Percentiles rank a stretch among this genome's conserved stretches.
Conservation (phyloP, 1,284 basidiomycete species). For the Hypsizygus ulmarius region DNA sequence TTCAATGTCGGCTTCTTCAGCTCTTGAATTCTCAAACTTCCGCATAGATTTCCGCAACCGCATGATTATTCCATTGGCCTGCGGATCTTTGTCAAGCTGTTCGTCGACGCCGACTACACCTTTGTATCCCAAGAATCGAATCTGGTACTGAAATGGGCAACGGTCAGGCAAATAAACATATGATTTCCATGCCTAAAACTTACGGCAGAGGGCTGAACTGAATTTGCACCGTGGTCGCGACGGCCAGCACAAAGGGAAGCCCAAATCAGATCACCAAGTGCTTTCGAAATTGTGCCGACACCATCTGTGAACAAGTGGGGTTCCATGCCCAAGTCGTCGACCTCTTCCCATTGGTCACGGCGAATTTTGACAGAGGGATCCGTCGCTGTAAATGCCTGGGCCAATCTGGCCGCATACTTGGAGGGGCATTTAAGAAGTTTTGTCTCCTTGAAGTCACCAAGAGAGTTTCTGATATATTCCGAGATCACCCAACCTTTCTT, state of each 20-base stretch:
- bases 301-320: constrained; percentile 69
- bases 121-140: constrained; percentile 76
- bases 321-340: constrained; percentile 48
- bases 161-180: constrained; percentile 1
- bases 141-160: constrained; percentile 53
- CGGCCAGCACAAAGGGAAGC: constrained; percentile 45
- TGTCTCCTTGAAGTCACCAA: constrained; percentile 60
- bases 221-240: constrained; percentile 30
- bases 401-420: constrained; percentile 76
- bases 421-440: constrained; percentile 60
- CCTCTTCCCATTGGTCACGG: constrained; percentile 56
- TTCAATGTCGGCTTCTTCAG: constrained; percentile 59
- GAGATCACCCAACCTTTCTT: constrained; percentile 45
- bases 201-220: constrained; percentile 58
- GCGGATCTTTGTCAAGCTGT: constrained; percentile 39
- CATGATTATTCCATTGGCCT: constrained; percentile 51
- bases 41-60: constrained; percentile 68
- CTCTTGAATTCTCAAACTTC: constrained; percentile 61
- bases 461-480: constrained; percentile 51
- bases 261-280: constrained; percentile 60
- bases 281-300: constrained; percentile 68
- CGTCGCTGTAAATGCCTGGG: constrained; percentile 81
- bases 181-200: constrained; percentile 24
- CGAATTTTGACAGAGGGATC: constrained; percentile 62
- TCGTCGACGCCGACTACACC: constrained; percentile 70